Evolutionary conservation across 352 stramenopile genomes (phyloP).

Genomic region (Blastocystis hominis): DNA sequence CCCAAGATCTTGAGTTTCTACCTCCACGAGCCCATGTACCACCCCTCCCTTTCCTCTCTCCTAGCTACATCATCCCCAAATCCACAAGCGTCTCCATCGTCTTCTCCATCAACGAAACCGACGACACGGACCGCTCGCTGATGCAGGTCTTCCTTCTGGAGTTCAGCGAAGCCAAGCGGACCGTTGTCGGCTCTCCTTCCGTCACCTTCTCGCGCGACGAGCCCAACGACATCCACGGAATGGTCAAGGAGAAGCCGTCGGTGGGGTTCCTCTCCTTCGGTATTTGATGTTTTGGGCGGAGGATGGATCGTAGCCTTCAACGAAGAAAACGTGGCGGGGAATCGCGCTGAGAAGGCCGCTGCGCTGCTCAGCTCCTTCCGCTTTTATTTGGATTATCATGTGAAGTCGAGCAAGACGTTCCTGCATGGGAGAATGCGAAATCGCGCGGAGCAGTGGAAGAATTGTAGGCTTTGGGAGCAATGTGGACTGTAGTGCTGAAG

Average conservation of each 20-base stretch:
- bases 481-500: neutral
- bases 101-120: conserved; percentile 20
- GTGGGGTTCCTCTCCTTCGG: conserved; percentile 10
- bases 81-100: conserved; percentile 8
- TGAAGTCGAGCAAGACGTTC: conserved; percentile 31
- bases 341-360: neutral
- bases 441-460: conserved; percentile 27
- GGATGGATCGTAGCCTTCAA: neutral
- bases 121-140: conserved; percentile 19
- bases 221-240: neutral
- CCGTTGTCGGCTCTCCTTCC: neutral
- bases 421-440: conserved; percentile 34
- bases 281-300: neutral
- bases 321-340: neutral
- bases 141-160: conserved; percentile 46
- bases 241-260: conserved; percentile 15
- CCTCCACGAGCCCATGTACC: neutral
- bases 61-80: conserved; percentile 19
- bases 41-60: neutral
- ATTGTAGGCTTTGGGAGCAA: neutral
- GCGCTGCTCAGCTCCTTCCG: neutral
- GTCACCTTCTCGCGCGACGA: conserved; percentile 11
- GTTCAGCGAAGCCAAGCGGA: conserved; percentile 33
- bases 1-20: conserved; percentile 27
- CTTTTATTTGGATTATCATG: conserved; percentile 36